Conservation (phyloP, 1,284 basidiomycete genomes). For the Heterobasidion annosum region DNA sequence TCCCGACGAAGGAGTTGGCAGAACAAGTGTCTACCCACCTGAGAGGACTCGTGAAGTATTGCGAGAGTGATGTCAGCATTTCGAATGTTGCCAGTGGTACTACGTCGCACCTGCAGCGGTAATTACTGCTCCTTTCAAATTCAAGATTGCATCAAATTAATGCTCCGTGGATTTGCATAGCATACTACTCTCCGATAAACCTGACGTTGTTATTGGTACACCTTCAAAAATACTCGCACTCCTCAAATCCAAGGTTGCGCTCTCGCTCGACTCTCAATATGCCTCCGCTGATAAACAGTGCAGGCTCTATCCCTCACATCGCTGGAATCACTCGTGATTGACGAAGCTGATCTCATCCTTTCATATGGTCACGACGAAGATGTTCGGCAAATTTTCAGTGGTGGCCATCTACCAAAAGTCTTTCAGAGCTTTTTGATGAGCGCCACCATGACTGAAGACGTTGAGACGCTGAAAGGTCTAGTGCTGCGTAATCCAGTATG, state of each 20-base stretch:
- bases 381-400: conserved; percentile 76
- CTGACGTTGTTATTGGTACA: conserved; percentile 89
- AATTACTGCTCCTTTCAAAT: conserved; percentile 15
- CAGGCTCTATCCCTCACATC: conserved; percentile 52
- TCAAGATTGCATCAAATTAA: background rate
- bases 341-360: conserved; percentile 96
- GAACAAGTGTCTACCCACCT: conserved; percentile 83
- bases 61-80: conserved; percentile 65
- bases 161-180: conserved; percentile 26
- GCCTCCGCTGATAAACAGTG: background rate
- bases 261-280: background rate
- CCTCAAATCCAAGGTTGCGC: conserved; percentile 66
- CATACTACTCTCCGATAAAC: conserved; percentile 78
- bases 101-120: conserved; percentile 75
- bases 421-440: conserved; percentile 97
- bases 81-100: conserved; percentile 79
- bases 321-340: conserved; percentile 88
- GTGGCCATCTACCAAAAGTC: conserved; percentile 74
- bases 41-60: conserved; percentile 61
- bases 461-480: conserved; percentile 85
- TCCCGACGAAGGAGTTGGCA: conserved; percentile 90
- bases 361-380: conserved; percentile 97
- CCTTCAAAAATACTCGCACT: conserved; percentile 79
- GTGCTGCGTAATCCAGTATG: conserved; percentile 81
- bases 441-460: conserved; percentile 96